Percentiles rank a stretch among this genome's conserved stretches.
Evolutionary conservation across 225 moss, liverwort and hornwort species (phyloP).

Genomic region (Polytrichum formosum): DNA sequence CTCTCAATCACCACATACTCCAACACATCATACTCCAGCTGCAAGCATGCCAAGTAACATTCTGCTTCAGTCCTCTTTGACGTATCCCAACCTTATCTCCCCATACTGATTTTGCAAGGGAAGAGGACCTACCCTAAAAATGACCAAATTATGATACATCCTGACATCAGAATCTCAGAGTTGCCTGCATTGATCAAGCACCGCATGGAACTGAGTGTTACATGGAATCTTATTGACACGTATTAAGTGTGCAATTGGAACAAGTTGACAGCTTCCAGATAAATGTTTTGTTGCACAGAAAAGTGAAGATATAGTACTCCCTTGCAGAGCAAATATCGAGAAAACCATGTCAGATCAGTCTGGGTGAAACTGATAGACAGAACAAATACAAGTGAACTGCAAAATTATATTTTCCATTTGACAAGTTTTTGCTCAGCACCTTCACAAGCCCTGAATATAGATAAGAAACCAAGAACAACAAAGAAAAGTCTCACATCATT

Average conservation of each 20-base stretch:
- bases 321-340: too few species aligned
- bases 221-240: neutral
- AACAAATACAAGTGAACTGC: too few species aligned
- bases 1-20: constrained; percentile 99
- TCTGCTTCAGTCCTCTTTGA: constrained; percentile 13
- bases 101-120: neutral
- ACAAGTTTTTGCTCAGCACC: too few species aligned
- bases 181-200: constrained; percentile 4
- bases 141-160: neutral
- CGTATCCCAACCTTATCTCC: constrained; percentile 1
- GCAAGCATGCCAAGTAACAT: constrained; percentile 23
- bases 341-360: too few species aligned
- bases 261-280: neutral
- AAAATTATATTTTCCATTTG: too few species aligned
- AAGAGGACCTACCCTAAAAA: constrained; percentile 9
- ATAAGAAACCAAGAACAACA: too few species aligned
- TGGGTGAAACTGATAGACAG: too few species aligned
- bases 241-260: neutral
- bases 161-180: constrained; percentile 4
- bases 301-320: too few species aligned
- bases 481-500: too few species aligned
- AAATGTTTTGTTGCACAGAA: neutral
- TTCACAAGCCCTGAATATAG: too few species aligned
- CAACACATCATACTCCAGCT: constrained; percentile 98
- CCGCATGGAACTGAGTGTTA: neutral